phyloP scores from a whole-genome alignment of 345 rosid genomes.

The Rhodamnia rubescens region DNA sequence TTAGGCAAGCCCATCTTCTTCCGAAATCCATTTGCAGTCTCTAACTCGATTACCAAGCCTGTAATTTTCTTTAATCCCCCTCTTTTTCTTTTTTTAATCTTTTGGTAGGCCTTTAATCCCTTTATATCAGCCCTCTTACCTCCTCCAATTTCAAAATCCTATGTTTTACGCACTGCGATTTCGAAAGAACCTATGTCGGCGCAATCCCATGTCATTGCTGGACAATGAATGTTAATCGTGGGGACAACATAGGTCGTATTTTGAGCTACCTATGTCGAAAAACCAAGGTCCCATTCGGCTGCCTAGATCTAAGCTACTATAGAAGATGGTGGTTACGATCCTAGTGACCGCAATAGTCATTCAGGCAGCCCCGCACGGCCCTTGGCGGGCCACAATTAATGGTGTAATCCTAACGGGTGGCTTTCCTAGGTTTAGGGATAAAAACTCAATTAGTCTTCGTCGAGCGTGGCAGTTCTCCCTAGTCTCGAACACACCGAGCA shows the following conservation, averaged over 20 bases:
- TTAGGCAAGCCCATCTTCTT: neutral
- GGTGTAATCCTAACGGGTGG: rapidly evolving
- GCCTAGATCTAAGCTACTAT: neutral
- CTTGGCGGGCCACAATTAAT: neutral
- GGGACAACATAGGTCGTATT: neutral
- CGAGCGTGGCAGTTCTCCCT: neutral
- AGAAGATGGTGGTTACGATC: neutral
- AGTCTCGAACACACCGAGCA: neutral
- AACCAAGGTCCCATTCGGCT: neutral
- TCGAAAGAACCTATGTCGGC: neutral
- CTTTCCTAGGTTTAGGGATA: neutral
- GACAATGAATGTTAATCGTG: neutral
- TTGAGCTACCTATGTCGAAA: neutral
- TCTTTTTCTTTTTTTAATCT: neutral
- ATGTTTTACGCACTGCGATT: neutral
- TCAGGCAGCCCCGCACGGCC: neutral
- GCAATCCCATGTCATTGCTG: neutral
- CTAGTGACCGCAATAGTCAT: neutral
- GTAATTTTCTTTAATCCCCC: neutral
- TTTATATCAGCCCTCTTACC: neutral
- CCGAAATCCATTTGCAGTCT: neutral
- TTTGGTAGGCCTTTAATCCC: neutral
- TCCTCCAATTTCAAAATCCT: neutral
- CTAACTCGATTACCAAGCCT: neutral
- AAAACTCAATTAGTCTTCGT: neutral